Percentiles rank a stretch among this genome's conserved stretches.
phyloP scores from a whole-genome alignment of 2,329 filamentous ascomycete species.

The Colletotrichum sp. region DNA sequence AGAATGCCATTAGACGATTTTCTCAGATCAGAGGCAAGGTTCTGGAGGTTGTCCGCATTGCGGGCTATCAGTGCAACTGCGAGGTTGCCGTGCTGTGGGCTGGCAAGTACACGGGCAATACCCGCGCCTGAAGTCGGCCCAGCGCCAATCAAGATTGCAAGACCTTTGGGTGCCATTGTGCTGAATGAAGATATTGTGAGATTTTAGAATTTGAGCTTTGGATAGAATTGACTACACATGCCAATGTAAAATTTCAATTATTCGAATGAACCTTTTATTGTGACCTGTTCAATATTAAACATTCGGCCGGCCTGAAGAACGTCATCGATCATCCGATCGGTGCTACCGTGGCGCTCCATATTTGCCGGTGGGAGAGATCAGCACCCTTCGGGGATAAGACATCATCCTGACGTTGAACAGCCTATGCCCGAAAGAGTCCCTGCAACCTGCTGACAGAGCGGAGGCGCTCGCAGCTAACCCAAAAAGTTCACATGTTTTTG shows the following conservation, averaged over 20 bases:
- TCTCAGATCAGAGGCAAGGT: constrained; percentile 44
- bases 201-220: neutral
- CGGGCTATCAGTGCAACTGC: constrained; percentile 60
- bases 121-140: constrained; percentile 56
- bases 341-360: neutral
- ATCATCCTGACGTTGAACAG: neutral
- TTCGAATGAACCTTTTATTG: neutral
- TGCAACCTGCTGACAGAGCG: neutral
- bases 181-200: neutral
- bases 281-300: neutral
- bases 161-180: constrained; percentile 49
- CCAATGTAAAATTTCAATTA: no score
- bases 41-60: constrained; percentile 46
- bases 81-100: constrained; percentile 55
- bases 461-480: neutral
- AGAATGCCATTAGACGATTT: constrained; percentile 47
- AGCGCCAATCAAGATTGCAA: constrained; percentile 57
- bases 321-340: constrained; percentile 11
- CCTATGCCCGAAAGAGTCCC: neutral
- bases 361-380: neutral
- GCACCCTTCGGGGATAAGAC: neutral
- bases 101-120: constrained; percentile 59
- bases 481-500: neutral
- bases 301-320: neutral
- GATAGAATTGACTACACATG: neutral